phyloP scores from a whole-genome alignment of 345 rosid species.

The Bruguiera gymnorhiza region DNA sequence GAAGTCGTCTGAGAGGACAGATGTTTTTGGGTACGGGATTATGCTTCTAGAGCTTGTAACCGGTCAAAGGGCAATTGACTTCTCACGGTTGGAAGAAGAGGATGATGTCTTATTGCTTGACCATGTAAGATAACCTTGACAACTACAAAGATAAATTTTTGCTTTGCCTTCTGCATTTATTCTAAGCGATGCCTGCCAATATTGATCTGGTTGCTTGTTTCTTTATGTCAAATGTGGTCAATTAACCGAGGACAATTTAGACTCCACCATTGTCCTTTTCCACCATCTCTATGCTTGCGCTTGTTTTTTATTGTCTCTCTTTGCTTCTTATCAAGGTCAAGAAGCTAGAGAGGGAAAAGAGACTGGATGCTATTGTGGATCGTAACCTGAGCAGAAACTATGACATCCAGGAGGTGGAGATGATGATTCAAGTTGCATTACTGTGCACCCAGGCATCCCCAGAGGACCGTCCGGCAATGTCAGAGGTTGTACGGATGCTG shows the following conservation, averaged over 20 bases:
- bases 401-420: slow-evolving; percentile 69
- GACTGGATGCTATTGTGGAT: slow-evolving; percentile 79
- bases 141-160: not conserved
- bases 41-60: slow-evolving; percentile 98
- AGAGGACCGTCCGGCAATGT: slow-evolving; percentile 85
- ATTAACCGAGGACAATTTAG: not conserved
- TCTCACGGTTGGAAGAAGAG: slow-evolving; percentile 94
- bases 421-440: slow-evolving; percentile 86
- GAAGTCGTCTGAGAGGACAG: slow-evolving; percentile 91
- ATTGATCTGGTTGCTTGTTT: not conserved
- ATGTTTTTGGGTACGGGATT: slow-evolving; percentile 95
- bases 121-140: slow-evolving; percentile 51
- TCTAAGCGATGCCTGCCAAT: not conserved
- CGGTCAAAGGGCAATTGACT: slow-evolving; percentile 97
- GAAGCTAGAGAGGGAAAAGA: slow-evolving; percentile 85
- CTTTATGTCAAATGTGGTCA: not conserved
- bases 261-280: not conserved
- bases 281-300: not conserved
- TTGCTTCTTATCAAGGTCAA: slow-evolving; percentile 60
- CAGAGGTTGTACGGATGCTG: slow-evolving; percentile 90
- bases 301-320: not conserved
- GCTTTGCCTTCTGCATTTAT: slow-evolving; percentile 10
- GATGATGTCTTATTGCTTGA: slow-evolving; percentile 92
- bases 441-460: slow-evolving; percentile 86
- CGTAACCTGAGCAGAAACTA: slow-evolving; percentile 55